Evolutionary conservation across 768 basidiomycete species (phyloP).

Genomic region (Suillus tomentosus): DNA sequence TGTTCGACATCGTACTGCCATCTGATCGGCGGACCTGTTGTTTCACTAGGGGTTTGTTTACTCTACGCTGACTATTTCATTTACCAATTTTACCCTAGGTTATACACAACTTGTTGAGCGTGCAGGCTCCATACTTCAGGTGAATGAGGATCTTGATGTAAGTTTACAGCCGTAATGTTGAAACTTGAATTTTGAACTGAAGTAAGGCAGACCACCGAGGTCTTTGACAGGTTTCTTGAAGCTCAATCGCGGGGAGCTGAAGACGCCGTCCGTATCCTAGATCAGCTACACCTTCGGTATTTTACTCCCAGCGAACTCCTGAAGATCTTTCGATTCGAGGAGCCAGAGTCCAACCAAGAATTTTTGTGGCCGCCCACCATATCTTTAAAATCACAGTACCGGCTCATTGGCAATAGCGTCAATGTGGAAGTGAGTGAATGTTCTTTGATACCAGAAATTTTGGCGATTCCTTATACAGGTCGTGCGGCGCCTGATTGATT

Average conservation of each 20-base stretch:
- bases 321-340: constrained; percentile 61
- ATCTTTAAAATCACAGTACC: constrained; percentile 70
- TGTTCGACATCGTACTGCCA: constrained; percentile 79
- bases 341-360: constrained; percentile 12
- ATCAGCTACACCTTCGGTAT: constrained; percentile 67
- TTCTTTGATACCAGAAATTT: not conserved
- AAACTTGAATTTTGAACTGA: not conserved
- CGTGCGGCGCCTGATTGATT: constrained; percentile 60
- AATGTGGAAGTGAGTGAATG: constrained; percentile 60
- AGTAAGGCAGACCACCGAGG: constrained; percentile 54
- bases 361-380: constrained; percentile 68
- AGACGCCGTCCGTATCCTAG: constrained; percentile 54
- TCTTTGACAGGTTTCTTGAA: constrained; percentile 57
- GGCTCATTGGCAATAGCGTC: constrained; percentile 80
- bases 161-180: constrained; percentile 18
- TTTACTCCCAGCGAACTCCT: constrained; percentile 75
- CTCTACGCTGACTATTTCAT: not conserved
- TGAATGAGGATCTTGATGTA: constrained; percentile 68
- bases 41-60: constrained; percentile 68
- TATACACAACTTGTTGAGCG: constrained; percentile 80
- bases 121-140: constrained; percentile 75
- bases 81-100: constrained; percentile 40
- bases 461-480: constrained; percentile 23
- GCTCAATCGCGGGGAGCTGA: constrained; percentile 42
- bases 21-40: constrained; percentile 68